phyloP scores from a whole-genome alignment of 2,329 filamentous ascomycete species.

The Dactylella cylindrospora region DNA sequence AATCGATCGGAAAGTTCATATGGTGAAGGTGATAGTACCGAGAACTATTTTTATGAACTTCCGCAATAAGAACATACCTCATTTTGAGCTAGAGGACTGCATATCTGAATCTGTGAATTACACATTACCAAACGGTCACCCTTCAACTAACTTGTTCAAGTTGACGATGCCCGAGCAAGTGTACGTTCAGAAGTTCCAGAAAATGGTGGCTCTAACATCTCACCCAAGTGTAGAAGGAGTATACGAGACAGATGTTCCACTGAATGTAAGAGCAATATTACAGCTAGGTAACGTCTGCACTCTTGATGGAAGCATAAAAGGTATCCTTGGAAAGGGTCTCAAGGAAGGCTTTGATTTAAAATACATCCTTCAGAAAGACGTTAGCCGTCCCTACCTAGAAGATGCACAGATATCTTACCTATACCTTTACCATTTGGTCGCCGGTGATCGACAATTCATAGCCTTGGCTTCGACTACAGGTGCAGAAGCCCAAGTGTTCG shows the following conservation, averaged over 20 bases:
- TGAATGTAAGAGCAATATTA: conserved; percentile 82
- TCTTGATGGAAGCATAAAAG: conserved; percentile 85
- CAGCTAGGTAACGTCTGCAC: conserved; percentile 88
- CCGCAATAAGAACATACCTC: conserved; percentile 80
- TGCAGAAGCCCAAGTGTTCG: conserved; percentile 78
- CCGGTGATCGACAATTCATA: conserved; percentile 89
- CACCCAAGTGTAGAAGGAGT: conserved; percentile 95
- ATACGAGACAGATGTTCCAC: conserved; percentile 88
- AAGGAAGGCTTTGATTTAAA: conserved; percentile 90
- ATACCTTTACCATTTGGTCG: conserved; percentile 87
- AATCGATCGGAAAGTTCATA: conserved; percentile 89
- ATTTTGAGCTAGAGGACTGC: conserved; percentile 82
- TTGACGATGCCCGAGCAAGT: conserved; percentile 84
- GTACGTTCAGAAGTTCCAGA: conserved; percentile 81
- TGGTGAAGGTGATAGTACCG: conserved; percentile 82
- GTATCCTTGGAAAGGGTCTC: conserved; percentile 86
- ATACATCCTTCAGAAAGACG: conserved; percentile 57
- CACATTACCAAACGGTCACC: conserved; percentile 90
- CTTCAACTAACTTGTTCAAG: conserved; percentile 91
- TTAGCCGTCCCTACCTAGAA: conserved; percentile 70
- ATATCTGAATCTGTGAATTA: conserved; percentile 90
- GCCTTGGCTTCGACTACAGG: conserved; percentile 84
- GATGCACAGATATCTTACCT: conserved; percentile 76
- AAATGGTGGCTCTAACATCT: conserved; percentile 73
- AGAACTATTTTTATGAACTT: conserved; percentile 89